Percentiles rank a stretch among this genome's conserved stretches.
Evolutionary conservation across 257 asterid species (phyloP).

Genomic region (Catharanthus roseus): DNA sequence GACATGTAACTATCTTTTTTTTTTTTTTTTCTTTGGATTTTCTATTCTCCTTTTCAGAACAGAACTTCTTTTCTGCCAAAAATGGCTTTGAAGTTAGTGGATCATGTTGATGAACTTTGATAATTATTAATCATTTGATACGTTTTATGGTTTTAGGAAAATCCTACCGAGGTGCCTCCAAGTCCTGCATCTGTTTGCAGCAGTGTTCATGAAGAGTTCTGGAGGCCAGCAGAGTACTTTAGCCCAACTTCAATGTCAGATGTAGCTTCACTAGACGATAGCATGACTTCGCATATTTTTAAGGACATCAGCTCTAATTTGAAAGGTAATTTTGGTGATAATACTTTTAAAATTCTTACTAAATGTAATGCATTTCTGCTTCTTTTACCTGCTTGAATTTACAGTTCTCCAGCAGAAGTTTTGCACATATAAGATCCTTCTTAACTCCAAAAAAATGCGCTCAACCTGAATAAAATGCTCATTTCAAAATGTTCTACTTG

Average conservation of each 20-base stretch:
- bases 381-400: not conserved
- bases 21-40: conserved; percentile 14
- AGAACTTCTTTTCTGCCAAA: not conserved
- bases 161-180: conserved; percentile 95
- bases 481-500: not conserved
- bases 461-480: not conserved
- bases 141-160: conserved; percentile 48
- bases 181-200: conserved; percentile 98
- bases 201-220: conserved; percentile 61
- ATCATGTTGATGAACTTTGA: not conserved
- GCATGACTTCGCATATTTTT: conserved; percentile 60
- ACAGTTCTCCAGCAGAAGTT: too few species aligned
- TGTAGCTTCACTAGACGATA: conserved; percentile 52
- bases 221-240: conserved; percentile 59
- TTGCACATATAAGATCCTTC: not conserved
- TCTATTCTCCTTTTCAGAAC: not conserved
- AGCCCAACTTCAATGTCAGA: conserved; percentile 68
- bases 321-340: conserved; percentile 42
- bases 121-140: not conserved
- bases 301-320: conserved; percentile 84
- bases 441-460: not conserved
- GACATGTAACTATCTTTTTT: conserved; percentile 49
- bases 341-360: not conserved
- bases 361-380: not conserved
- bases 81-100: not conserved